Conservation (phyloP, 1,284 basidiomycete genomes). For the Cryptococcus sp. region DNA sequence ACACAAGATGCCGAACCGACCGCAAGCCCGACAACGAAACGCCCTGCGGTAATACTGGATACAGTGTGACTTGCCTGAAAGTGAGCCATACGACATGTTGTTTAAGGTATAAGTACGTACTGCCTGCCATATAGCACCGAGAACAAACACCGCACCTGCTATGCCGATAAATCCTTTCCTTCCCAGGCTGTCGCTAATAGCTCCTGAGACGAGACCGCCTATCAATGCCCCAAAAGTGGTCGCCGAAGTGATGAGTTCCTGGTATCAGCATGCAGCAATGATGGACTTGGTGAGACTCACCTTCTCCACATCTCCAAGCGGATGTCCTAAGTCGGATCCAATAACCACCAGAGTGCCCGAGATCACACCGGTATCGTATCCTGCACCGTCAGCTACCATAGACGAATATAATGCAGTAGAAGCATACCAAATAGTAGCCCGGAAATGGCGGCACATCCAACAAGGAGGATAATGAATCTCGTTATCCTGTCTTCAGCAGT, state of each 20-base stretch:
- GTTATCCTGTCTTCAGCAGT: constrained; percentile 17
- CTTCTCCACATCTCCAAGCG: constrained; percentile 63
- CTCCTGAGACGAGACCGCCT: constrained; percentile 66
- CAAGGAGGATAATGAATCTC: constrained; percentile 31
- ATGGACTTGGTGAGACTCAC: constrained; percentile 34
- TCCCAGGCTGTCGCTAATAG: constrained; percentile 68
- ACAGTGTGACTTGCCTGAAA: constrained; percentile 59
- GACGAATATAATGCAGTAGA: neutral
- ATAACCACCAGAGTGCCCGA: constrained; percentile 62
- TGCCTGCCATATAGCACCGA: constrained; percentile 59
- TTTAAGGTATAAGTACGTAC: constrained; percentile 9
- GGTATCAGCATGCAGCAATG: neutral
- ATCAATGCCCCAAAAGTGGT: constrained; percentile 74
- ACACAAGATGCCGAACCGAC: constrained; percentile 66
- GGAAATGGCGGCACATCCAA: constrained; percentile 54
- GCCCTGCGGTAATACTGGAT: constrained; percentile 68
- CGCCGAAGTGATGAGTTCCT: constrained; percentile 75
- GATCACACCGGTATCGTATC: constrained; percentile 75
- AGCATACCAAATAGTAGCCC: constrained; percentile 67
- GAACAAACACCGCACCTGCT: constrained; percentile 70
- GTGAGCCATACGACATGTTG: constrained; percentile 52
- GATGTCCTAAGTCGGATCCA: constrained; percentile 60
- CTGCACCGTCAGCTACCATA: constrained; percentile 41
- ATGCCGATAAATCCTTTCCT: constrained; percentile 63
- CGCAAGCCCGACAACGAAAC: constrained; percentile 60